These are phyloP conservation scores for Verticillium klebahnii DNA, from an alignment of 2,329 filamentous ascomycete genomes.

Conservation along the genomic window DNA sequence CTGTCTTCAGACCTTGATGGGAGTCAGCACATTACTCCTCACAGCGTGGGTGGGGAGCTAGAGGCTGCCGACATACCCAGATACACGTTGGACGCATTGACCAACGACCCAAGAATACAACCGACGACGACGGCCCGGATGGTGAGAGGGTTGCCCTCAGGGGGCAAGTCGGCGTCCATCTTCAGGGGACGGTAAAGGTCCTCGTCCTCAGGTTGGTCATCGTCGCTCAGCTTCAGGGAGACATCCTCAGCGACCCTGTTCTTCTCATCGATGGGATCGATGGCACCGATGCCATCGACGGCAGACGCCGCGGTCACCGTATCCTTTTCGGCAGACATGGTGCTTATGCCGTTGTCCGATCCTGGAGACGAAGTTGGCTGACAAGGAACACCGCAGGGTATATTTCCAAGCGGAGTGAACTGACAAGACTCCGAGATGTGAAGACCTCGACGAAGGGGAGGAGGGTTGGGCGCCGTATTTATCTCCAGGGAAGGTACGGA, in stretches of 20 bases:
- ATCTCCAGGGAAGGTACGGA: not conserved
- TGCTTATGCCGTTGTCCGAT: not conserved
- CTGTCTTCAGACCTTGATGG: conserved; percentile 40
- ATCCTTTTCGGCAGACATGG: conserved; percentile 2
- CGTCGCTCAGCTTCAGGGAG: conserved; percentile 19
- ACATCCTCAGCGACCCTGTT: not conserved
- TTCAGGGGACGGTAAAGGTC: conserved; percentile 35
- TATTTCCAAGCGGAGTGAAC: not conserved
- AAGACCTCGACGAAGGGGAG: not conserved
- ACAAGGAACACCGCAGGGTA: not conserved
- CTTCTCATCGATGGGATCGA: not conserved
- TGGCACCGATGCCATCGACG: not conserved
- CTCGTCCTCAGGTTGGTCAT: conserved; percentile 23
- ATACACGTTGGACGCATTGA: conserved; percentile 60
- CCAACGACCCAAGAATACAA: conserved; percentile 50
- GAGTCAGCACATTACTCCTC: not conserved
- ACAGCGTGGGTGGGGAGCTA: not conserved
- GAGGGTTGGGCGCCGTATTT: not conserved
- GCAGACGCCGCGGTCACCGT: not conserved
- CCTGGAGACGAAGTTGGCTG: not conserved
- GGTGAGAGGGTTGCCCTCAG: conserved; percentile 47
- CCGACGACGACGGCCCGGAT: conserved; percentile 51
- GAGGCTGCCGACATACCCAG: conserved; percentile 35
- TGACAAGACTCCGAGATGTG: not conserved
- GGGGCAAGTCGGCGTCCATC: conserved; percentile 28